A percentile compares a stretch with the other conserved stretches of the same genome.
phyloP scores from a whole-genome alignment of 495 filamentous ascomycete genomes.

The Friedmanniomyces simplex region DNA sequence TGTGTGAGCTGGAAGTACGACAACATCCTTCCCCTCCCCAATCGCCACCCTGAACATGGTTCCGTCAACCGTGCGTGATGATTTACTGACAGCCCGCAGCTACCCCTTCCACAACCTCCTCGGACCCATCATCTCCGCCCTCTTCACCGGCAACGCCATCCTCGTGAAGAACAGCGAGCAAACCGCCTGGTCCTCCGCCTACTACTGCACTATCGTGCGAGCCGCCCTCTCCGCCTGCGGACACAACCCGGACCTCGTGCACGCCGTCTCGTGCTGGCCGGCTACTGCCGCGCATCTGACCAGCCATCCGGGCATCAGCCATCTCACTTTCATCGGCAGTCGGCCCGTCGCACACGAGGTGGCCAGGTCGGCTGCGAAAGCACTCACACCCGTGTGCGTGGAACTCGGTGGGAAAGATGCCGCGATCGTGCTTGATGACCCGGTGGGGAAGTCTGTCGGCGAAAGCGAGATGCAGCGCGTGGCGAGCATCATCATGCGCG shows the following conservation, averaged over 20 bases:
- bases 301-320: constrained; percentile 69
- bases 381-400: constrained; percentile 70
- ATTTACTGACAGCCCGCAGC: constrained; percentile 17
- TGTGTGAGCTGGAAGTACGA: constrained; percentile 90
- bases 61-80: neutral
- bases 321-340: constrained; percentile 97
- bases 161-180: constrained; percentile 88
- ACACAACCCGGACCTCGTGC: constrained; percentile 72
- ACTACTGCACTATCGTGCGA: constrained; percentile 67
- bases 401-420: constrained; percentile 97
- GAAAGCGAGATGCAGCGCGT: constrained; percentile 55
- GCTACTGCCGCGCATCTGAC: constrained; percentile 71
- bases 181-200: constrained; percentile 78
- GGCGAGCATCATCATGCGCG: constrained; percentile 73
- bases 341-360: constrained; percentile 79
- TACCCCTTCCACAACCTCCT: constrained; percentile 86
- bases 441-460: constrained; percentile 25
- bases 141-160: constrained; percentile 89
- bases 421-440: constrained; percentile 76
- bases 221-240: constrained; percentile 74
- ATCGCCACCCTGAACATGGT: neutral
- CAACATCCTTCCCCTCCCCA: neutral
- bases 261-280: constrained; percentile 80
- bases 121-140: constrained; percentile 75
- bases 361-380: constrained; percentile 70